phyloP scores from a whole-genome alignment of 2,329 filamentous ascomycete species.

The Pseudogymnoascus sp. region DNA sequence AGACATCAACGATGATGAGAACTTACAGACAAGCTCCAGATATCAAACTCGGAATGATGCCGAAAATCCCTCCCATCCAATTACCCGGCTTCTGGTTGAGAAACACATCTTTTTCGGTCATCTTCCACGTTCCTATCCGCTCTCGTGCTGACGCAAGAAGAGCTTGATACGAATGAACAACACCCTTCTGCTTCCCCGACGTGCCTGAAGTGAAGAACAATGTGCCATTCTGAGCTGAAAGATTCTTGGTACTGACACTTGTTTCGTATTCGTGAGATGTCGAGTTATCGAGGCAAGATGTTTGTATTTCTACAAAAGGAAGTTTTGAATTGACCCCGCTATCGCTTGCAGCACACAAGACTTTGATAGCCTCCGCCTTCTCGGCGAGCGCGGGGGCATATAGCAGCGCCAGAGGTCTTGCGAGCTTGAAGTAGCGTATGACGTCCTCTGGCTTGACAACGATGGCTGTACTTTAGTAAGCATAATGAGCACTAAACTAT shows the following conservation, averaged over 20 bases:
- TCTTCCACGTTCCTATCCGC: slow-evolving; percentile 17
- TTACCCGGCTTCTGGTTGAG: slow-evolving; percentile 17
- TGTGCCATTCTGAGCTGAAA: slow-evolving; percentile 11
- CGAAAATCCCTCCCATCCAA: slow-evolving; percentile 18
- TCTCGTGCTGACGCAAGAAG: slow-evolving; percentile 18
- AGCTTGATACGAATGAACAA: slow-evolving; percentile 16
- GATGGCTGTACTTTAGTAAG: slow-evolving; percentile 15
- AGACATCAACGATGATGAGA: neutral
- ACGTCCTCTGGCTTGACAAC: slow-evolving; percentile 18
- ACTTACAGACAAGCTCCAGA: slow-evolving; percentile 18
- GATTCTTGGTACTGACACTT: neutral
- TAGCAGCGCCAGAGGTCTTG: slow-evolving; percentile 15
- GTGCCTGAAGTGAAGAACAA: slow-evolving; percentile 19
- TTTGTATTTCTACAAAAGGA: slow-evolving; percentile 14
- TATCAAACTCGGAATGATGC: slow-evolving; percentile 18
- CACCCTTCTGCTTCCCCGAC: slow-evolving; percentile 17
- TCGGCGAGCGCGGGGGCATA: slow-evolving; percentile 14
- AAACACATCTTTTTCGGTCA: slow-evolving; percentile 16
- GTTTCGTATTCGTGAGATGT: slow-evolving; percentile 9
- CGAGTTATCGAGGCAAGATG: slow-evolving; percentile 9
- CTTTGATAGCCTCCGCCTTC: slow-evolving; percentile 13
- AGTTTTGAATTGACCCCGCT: slow-evolving; percentile 7
- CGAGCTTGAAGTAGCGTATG: slow-evolving; percentile 14
- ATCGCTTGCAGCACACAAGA: slow-evolving; percentile 7
- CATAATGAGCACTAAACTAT: neutral